Base-by-base conservation (phyloP, 2,329 filamentous ascomycete genomes). In the Eutypa lata region DNA sequence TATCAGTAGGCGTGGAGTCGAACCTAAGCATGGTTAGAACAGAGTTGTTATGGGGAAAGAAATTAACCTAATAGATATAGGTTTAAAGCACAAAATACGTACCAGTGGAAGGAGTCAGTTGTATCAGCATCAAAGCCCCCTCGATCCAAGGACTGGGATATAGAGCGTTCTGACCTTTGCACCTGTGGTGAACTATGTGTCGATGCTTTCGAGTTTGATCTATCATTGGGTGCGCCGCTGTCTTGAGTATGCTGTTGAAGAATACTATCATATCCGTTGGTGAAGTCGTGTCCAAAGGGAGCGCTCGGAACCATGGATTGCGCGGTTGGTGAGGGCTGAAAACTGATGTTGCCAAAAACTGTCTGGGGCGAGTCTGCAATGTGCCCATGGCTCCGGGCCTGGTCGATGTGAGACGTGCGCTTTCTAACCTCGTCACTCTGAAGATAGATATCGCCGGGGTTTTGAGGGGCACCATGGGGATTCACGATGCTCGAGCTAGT, bases 371-470 rank as follows among this genome's bases (percentile, higher is more conserved):
- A 53, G 21, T 53, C 46, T 5, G 45, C 46, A 42, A 55, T 56
- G 45, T 60, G 61, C 28, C 45, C 51, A 21, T 53, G 54, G 5
- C 52, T 53, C 21, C 55, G 61, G 19, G 53, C 58, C 37, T 58
- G 57, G 21, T 58, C 37, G 11, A 54, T 50, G 13, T 63, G 56
- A 26, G 61, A 62, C n/a, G 49, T 49, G 14, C 59, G 59, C 53
- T 60, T 66, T 42, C 66, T 59, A 28, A 69, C 60, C 26, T 68
- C 64, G 37, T 68, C 63, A 42, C 65, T 68, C 47, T 62, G 62
- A 13, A 65, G 61, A 48, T 69, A 69, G 45, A 69, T 68, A 35
- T 69, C 67, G 13, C 65, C 55, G 7, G 66, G 66, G 37, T 69
- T 66, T 54, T 68, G 66, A 7, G 66, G 66, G 22, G 66, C 65